Evolutionary conservation across 2,329 filamentous ascomycete species (phyloP).

Genomic region (Parascedosporium putredinis): DNA sequence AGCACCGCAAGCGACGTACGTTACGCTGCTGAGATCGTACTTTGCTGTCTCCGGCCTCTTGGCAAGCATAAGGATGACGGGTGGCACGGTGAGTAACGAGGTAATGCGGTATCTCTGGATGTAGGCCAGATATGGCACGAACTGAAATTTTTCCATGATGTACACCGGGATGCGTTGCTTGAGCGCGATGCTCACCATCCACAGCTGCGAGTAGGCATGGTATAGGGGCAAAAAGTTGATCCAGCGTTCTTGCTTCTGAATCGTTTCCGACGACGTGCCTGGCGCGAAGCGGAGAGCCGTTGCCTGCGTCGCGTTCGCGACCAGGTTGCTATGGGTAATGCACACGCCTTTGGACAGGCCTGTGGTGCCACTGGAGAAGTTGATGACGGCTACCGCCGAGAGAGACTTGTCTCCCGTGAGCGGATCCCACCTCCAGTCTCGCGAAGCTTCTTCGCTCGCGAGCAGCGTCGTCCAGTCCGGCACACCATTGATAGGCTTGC

Average conservation of each 20-base stretch:
- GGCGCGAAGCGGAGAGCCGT: too few relatives aligned
- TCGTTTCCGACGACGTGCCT: not conserved
- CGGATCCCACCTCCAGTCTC: too few relatives aligned
- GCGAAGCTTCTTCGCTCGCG: too few relatives aligned
- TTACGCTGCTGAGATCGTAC: conserved; percentile 3
- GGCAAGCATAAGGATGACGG: not conserved
- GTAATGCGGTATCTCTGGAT: conserved; percentile 1
- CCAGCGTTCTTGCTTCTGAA: not conserved
- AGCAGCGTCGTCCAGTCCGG: too few relatives aligned
- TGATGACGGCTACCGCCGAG: not conserved
- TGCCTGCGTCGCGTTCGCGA: conserved; percentile 9
- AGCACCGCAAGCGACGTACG: conserved; percentile 7
- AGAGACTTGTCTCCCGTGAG: too few relatives aligned
- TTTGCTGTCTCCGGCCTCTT: conserved; percentile 6
- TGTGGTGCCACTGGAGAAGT: conserved; percentile 4
- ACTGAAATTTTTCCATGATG: not conserved
- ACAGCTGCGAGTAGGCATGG: conserved; percentile 4
- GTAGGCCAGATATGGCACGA: not conserved
- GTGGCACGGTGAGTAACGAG: conserved; percentile 2
- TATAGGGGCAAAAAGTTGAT: conserved; percentile 6
- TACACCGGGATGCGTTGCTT: not conserved
- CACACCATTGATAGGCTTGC: too few relatives aligned
- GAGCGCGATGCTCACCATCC: not conserved
- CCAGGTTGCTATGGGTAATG: conserved; percentile 7
- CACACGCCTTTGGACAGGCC: conserved; percentile 6